phyloP scores from a whole-genome alignment of 148 eudicot species.

The Fagopyrum tataricum region DNA sequence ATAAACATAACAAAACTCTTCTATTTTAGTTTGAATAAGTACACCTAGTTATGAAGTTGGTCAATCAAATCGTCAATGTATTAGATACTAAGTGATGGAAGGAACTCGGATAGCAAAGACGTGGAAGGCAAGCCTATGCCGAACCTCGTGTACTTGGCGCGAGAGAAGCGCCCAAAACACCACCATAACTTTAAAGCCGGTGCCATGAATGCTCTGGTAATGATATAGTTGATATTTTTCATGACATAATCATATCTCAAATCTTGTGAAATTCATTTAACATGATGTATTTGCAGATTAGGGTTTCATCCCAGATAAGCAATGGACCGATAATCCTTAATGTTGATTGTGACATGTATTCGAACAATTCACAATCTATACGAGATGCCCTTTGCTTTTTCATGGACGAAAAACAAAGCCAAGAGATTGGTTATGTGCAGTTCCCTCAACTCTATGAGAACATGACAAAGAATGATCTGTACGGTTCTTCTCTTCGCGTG shows the following conservation, averaged over 20 bases:
- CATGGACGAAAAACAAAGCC: constrained; percentile 67
- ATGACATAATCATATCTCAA: background rate
- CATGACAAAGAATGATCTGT: constrained; percentile 51
- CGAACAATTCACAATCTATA: constrained; percentile 49
- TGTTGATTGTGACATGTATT: constrained; percentile 88
- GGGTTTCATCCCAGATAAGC: constrained; percentile 79
- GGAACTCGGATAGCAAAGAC: constrained; percentile 34
- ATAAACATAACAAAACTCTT: too few species aligned
- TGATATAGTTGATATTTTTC: background rate
- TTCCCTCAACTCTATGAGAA: constrained; percentile 58
- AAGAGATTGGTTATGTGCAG: constrained; percentile 68
- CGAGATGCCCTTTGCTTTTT: constrained; percentile 76
- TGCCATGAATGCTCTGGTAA: constrained; percentile 85
- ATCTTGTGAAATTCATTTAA: background rate
- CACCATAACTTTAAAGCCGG: constrained; percentile 92
- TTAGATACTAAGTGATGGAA: constrained; percentile 65
- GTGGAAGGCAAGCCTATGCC: constrained; percentile 52
- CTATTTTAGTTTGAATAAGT: too few species aligned
- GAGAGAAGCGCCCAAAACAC: constrained; percentile 73
- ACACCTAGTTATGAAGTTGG: too few species aligned
- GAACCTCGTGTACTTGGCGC: constrained; percentile 64
- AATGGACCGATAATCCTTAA: constrained; percentile 59
- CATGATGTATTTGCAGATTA: constrained; percentile 48
- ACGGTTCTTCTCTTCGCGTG: constrained; percentile 19
- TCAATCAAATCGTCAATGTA: too few species aligned